Conservation (phyloP, 139 green algal genomes). For the Marvania coccoides region DNA sequence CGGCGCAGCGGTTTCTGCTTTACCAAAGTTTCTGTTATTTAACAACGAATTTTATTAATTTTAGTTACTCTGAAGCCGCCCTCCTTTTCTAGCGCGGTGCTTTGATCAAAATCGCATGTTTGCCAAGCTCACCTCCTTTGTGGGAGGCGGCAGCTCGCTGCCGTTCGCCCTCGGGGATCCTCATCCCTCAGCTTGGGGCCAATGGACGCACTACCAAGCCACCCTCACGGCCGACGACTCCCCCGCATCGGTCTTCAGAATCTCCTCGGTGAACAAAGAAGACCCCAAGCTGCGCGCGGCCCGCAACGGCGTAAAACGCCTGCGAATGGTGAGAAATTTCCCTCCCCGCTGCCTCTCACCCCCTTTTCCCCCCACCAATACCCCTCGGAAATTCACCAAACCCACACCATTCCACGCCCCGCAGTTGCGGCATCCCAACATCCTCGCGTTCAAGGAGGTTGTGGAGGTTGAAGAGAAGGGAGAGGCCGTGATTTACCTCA, state of each 20-base stretch:
- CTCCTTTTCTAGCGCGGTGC: neutral
- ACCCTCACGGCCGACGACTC: conserved; percentile 56
- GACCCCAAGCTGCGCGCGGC: conserved; percentile 56
- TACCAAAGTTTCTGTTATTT: neutral
- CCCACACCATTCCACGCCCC: too few relatives aligned
- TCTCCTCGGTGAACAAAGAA: conserved; percentile 36
- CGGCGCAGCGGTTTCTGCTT: too few relatives aligned
- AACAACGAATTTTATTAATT: neutral
- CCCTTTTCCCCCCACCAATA: neutral
- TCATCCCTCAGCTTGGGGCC: conserved; percentile 45
- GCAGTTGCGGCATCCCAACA: conserved; percentile 79
- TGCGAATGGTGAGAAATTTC: conserved; percentile 42
- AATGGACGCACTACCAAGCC: conserved; percentile 62
- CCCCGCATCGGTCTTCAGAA: conserved; percentile 69
- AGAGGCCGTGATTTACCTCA: conserved; percentile 62
- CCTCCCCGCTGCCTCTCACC: neutral
- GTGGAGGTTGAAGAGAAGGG: conserved; percentile 67
- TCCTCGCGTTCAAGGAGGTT: conserved; percentile 75
- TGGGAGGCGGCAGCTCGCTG: conserved; percentile 47
- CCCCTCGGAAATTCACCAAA: too few relatives aligned
- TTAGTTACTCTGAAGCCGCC: neutral
- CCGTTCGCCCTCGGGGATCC: conserved; percentile 59
- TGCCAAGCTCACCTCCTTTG: conserved; percentile 65
- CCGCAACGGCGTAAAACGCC: conserved; percentile 69
- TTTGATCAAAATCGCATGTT: conserved; percentile 50